Base-by-base conservation (phyloP, 2,329 filamentous ascomycete species). In the Nannizziopsis arthrosporioides region DNA sequence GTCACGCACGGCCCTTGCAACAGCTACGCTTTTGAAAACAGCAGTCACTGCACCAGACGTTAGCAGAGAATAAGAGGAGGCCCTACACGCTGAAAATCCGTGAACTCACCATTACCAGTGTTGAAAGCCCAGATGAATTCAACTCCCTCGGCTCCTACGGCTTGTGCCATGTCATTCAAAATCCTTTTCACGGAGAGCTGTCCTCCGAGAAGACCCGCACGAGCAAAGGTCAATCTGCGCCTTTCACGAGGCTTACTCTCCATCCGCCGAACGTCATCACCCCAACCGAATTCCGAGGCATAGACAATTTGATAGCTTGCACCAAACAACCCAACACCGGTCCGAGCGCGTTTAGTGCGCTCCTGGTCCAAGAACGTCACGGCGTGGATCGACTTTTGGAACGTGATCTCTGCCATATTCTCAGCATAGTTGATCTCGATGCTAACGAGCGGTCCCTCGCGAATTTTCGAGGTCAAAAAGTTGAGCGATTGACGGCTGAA, bases 61-160 rank as follows among this genome's bases (percentile, higher is more conserved):
- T 46, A 59, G 58, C 37, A 37, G 12, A 31, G 15, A 3, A 18
- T 40, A 46, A 14, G 2, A 30, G 40, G 5, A 31, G n/a, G 31
- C 15, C 31, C 6, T 37, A 18, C 8, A 39, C 39, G 27, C n/a
- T n/a, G n/a, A n/a, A n/a, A 40, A 18, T 31, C 19, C 30, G 17
- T 19, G 42, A 8, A 57, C 65, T 56, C 57, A 69, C 66, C 67
- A 46, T 69, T 69, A 6, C 67, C 67, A 48, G 61, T 60, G 47
- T 69, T 69, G 52, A 68, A 69, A 5, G 66, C 57, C 63, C 65
- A 69, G 12, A 66, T 55, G 47, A 68, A 60, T 46, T 69, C 67
- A 46, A 69, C 58, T 43, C 65, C 65, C 19, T 60, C 59, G 5
- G 55, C 44, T 7, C 65, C 66, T 27, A 68, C 54, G 27, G 59